Evolutionary conservation across 495 filamentous ascomycete species (phyloP), one percentile per base, ranked within the genome.

Genomic region (Hypoxylon perforatum): DNA sequence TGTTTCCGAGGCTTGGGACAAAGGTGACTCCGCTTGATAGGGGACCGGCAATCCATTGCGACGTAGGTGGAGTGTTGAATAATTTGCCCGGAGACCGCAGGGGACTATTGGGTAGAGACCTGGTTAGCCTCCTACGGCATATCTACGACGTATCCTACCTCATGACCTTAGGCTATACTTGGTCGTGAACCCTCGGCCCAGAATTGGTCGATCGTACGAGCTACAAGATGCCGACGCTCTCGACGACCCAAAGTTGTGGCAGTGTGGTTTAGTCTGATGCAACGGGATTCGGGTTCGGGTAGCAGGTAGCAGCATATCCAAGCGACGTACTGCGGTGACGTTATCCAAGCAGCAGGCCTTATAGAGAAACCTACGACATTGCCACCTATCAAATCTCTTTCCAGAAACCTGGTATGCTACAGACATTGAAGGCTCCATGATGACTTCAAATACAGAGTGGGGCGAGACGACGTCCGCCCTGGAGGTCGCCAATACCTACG

Each of bases 371-470:
- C 25, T 45, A 21, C 21, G 35, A 54, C 25, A 19, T 19, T 44
- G 4, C 9, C 21, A 41, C 12, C 39, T 51, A 10, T 51, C 10
- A 25, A 10, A 22, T 17, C 2, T 56, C 35, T 9, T 19, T 44
- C 36, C n/a, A 28, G 35, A 25, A 25, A 30, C 7, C 46, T 38
- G 33, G 28, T 19, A 7, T 36, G 2, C 17, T 6, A 47, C 18
- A 10, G 23, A 8, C 12, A 18, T 14, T 55, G 4, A 12, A 41
- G 38, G 25, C 6, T 28, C 14, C 30, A 70, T 15, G 10, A 80
- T 80, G 79, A 73, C 74, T 35, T 80, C 79, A 4, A 72, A 82
- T 41, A 45, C 79, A 14, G 75, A 80, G 15, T 84, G 79, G 65
- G 77, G 78, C 19, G 75, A 79, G 28, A 72, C 59, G 18, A 83